Evolutionary conservation across 805 yeast species (phyloP).

Genomic region (Schizosaccharomyces osmophilus): DNA sequence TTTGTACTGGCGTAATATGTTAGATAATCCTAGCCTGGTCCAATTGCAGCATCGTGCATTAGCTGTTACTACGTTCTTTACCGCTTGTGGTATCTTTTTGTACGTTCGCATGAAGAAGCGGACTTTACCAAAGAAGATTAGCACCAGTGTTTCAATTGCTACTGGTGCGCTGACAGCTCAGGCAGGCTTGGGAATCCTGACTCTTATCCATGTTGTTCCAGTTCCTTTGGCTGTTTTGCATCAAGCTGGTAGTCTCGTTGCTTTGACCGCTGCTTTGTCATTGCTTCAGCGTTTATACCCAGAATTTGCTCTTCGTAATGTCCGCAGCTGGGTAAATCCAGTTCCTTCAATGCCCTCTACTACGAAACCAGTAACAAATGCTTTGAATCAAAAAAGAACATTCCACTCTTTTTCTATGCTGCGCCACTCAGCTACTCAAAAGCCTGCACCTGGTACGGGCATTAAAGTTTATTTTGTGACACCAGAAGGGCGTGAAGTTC

Average conservation of each 20-base stretch:
- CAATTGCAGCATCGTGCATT: conserved; percentile 73
- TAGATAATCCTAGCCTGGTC: conserved; percentile 91
- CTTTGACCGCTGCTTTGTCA: conserved; percentile 55
- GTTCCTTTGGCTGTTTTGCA: conserved; percentile 81
- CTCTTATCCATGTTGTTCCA: conserved; percentile 74
- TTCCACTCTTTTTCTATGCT: background rate
- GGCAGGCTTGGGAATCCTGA: conserved; percentile 64
- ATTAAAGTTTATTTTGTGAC: conserved; percentile 66
- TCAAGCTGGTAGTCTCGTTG: conserved; percentile 87
- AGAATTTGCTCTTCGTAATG: background rate
- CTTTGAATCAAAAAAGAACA: background rate
- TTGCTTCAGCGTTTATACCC: conserved; percentile 31
- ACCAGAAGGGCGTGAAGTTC: conserved; percentile 66
- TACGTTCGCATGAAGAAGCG: conserved; percentile 32
- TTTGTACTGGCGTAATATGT: conserved; percentile 68
- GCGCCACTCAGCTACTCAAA: background rate
- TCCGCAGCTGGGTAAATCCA: background rate
- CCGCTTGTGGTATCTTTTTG: conserved; percentile 20
- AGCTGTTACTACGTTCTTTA: conserved; percentile 59
- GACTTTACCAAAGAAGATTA: conserved; percentile 30
- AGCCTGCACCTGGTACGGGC: conserved; percentile 5
- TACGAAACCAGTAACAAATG: background rate
- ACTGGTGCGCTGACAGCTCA: conserved; percentile 72
- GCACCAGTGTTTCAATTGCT: conserved; percentile 32
- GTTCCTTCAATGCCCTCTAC: background rate